Percentiles rank a stretch among this genome's conserved stretches.
Evolutionary conservation across 441 rosid genomes (phyloP).

Genomic region (Eutrema salsugineum): DNA sequence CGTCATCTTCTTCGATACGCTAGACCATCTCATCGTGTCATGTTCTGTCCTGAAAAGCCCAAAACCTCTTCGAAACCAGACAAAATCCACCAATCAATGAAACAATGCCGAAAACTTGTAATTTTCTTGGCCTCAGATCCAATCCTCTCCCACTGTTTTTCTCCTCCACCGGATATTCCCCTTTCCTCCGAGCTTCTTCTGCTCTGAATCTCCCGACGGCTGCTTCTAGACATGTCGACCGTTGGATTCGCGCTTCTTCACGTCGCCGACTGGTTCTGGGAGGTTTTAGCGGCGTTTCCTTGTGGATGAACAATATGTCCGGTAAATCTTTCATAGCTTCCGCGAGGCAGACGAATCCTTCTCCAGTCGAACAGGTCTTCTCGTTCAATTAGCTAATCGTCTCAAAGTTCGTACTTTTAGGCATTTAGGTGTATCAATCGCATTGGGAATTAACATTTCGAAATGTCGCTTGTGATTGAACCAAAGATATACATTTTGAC

Average conservation of each 20-base stretch:
- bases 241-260: conserved; percentile 23
- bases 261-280: conserved; percentile 61
- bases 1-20: conserved; percentile 13
- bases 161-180: conserved; percentile 30
- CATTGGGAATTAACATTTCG: neutral
- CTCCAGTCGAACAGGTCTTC: conserved; percentile 64
- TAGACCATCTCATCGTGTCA: neutral
- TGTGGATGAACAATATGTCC: conserved; percentile 59
- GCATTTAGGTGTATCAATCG: neutral
- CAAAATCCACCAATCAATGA: conserved; percentile 10
- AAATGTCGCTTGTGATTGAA: neutral
- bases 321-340: conserved; percentile 61
- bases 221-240: conserved; percentile 26
- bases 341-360: conserved; percentile 58
- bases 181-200: conserved; percentile 25
- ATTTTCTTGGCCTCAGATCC: conserved; percentile 28
- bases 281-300: conserved; percentile 40
- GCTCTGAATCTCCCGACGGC: conserved; percentile 8
- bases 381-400: neutral
- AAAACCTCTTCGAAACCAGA: conserved; percentile 7
- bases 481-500: neutral
- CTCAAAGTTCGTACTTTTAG: conserved; percentile 1
- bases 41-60: neutral
- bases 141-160: conserved; percentile 7
- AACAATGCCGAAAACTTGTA: conserved; percentile 33